Evolutionary conservation across 2,329 filamentous ascomycete species (phyloP).

Genomic region (Hymenoscyphus fraxineus): DNA sequence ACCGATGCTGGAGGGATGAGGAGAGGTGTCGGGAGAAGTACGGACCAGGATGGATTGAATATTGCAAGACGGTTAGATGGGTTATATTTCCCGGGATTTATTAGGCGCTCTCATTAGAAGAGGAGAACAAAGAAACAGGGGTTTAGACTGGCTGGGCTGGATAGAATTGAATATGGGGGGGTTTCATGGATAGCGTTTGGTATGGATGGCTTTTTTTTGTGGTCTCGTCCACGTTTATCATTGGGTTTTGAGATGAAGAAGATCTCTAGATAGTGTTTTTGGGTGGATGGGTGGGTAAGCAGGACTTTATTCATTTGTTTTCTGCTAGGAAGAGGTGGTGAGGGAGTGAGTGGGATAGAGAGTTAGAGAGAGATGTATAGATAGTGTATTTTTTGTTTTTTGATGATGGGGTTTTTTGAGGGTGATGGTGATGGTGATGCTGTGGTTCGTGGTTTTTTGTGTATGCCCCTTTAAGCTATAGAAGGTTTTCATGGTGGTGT

Average conservation of each 20-base stretch:
- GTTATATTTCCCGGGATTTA: constrained; percentile 44
- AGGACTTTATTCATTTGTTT: neutral
- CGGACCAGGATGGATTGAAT: constrained; percentile 42
- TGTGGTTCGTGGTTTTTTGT: too few species aligned
- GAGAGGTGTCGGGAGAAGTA: constrained; percentile 44
- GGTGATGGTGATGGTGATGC: too few species aligned
- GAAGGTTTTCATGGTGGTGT: too few species aligned
- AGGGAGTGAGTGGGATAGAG: neutral
- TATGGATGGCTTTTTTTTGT: too few species aligned
- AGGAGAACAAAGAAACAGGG: neutral
- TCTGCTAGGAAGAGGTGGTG: neutral
- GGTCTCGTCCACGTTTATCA: neutral
- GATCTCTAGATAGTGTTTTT: neutral
- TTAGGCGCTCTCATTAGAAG: neutral
- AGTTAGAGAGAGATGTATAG: neutral
- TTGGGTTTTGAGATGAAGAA: neutral
- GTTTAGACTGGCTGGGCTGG: neutral
- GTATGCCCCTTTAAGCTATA: too few species aligned
- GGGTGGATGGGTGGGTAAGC: neutral
- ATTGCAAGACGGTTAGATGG: constrained; percentile 41
- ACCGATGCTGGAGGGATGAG: constrained; percentile 45
- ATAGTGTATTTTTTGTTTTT: neutral
- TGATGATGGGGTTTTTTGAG: too few species aligned
- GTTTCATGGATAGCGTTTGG: too few species aligned
- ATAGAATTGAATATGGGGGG: neutral